These are phyloP conservation scores for Fraxinus xanthoxyloides DNA, from an alignment of 305 asterid genomes.

Conservation along the genomic window DNA sequence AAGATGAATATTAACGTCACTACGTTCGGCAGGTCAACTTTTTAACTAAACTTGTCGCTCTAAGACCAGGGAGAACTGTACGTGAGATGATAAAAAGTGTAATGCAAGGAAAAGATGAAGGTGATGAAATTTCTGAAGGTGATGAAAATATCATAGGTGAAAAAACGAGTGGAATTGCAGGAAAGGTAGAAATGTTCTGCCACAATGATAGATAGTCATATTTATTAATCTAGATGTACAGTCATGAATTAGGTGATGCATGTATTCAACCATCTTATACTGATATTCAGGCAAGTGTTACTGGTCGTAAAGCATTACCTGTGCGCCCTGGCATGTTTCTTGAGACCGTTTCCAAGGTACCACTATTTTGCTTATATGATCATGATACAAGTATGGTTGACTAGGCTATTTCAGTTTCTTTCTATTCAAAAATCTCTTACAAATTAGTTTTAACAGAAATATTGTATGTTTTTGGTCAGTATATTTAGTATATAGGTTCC, in stretches of 20 bases:
- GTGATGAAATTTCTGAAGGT: conserved; percentile 47
- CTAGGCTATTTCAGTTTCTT: neutral
- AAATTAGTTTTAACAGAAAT: neutral
- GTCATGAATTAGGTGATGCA: conserved; percentile 3
- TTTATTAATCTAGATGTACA: neutral
- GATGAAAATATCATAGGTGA: conserved; percentile 32
- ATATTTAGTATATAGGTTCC: neutral
- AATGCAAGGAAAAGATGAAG: conserved; percentile 88
- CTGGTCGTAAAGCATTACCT: conserved; percentile 70
- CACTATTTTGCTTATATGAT: conserved; percentile 16
- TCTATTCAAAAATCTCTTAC: conserved; percentile 7
- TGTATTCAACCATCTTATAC: conserved; percentile 31
- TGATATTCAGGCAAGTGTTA: conserved; percentile 70
- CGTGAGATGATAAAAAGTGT: conserved; percentile 78
- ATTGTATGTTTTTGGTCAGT: neutral
- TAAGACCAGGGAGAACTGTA: conserved; percentile 75
- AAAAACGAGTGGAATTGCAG: conserved; percentile 56
- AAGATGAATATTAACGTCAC: conserved; percentile 1
- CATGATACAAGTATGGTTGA: neutral
- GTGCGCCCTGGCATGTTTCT: conserved; percentile 99
- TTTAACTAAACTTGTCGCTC: conserved; percentile 75
- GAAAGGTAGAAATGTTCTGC: conserved; percentile 58
- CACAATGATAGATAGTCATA: neutral
- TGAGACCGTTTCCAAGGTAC: conserved; percentile 94
- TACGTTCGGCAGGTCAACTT: conserved; percentile 69